Conservation (phyloP, 2,329 filamentous ascomycete genomes). For the Beauveria pseudobassiana region DNA sequence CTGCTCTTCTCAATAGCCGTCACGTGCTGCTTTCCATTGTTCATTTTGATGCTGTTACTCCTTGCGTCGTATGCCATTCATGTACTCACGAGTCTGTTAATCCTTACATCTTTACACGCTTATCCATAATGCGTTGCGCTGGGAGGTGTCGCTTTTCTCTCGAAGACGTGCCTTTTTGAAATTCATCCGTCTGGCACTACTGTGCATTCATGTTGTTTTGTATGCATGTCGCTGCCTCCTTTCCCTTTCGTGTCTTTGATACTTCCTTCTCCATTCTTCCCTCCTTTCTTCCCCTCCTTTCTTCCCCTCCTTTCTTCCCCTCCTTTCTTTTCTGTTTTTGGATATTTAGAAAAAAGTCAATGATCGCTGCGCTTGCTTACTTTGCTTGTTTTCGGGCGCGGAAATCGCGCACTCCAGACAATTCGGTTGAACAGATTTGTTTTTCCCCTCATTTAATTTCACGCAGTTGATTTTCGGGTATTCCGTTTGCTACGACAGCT, state of each 20-base stretch:
- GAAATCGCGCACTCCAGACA: neutral
- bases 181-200: neutral
- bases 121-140: neutral
- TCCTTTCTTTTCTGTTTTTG: too few species aligned
- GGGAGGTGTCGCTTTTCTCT: neutral
- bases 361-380: too few species aligned
- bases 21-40: neutral
- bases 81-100: neutral
- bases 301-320: too few species aligned
- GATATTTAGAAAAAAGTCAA: too few species aligned
- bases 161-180: too few species aligned
- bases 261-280: too few species aligned
- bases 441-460: neutral
- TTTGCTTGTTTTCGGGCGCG: neutral
- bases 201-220: neutral
- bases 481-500: slow-evolving; percentile 2
- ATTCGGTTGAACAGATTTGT: neutral
- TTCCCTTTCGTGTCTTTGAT: too few species aligned
- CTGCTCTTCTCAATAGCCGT: neutral
- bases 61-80: neutral
- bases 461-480: neutral
- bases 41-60: neutral
- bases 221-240: too few species aligned
- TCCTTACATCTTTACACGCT: neutral
- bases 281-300: too few species aligned